Percentiles rank a stretch among this genome's conserved stretches.
Conservation (phyloP, 352 stramenopile species). For the Phytophthora pluvialis region DNA sequence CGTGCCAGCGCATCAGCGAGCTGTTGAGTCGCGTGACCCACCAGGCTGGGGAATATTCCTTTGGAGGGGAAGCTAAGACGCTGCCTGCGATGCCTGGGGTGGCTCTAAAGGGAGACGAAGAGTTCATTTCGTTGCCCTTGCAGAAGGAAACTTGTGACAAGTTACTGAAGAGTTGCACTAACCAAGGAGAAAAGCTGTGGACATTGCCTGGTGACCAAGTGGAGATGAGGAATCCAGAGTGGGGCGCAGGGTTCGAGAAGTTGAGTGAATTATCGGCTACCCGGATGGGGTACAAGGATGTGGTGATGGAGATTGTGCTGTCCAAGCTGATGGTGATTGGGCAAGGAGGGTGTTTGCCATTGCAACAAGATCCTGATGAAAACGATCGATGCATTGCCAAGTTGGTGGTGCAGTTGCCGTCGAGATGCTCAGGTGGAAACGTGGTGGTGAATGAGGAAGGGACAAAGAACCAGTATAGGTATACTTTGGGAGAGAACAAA, state of each 20-base stretch:
- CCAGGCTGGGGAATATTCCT: constrained; percentile 9
- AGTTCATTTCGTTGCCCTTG: constrained; percentile 18
- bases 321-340: constrained; percentile 19
- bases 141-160: constrained; percentile 8
- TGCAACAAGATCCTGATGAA: constrained; percentile 17
- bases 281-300: constrained; percentile 13
- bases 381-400: constrained; percentile 18
- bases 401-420: constrained; percentile 21
- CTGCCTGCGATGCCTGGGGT: constrained; percentile 9
- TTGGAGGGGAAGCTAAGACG: constrained; percentile 7
- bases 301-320: constrained; percentile 5
- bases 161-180: constrained; percentile 4
- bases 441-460: constrained; percentile 18
- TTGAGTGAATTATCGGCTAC: not conserved
- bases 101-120: not conserved
- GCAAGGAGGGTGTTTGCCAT: not conserved
- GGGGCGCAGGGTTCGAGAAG: constrained; percentile 4
- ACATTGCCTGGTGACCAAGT: constrained; percentile 10
- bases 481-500: constrained; percentile 10
- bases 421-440: constrained; percentile 6
- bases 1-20: constrained; percentile 16
- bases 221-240: constrained; percentile 23
- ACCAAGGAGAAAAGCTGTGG: constrained; percentile 11
- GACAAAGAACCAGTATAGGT: constrained; percentile 9
- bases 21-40: constrained; percentile 19